Evolutionary conservation across 2,329 filamentous ascomycete genomes (phyloP).

Genomic region (Neospermospora avenae): DNA sequence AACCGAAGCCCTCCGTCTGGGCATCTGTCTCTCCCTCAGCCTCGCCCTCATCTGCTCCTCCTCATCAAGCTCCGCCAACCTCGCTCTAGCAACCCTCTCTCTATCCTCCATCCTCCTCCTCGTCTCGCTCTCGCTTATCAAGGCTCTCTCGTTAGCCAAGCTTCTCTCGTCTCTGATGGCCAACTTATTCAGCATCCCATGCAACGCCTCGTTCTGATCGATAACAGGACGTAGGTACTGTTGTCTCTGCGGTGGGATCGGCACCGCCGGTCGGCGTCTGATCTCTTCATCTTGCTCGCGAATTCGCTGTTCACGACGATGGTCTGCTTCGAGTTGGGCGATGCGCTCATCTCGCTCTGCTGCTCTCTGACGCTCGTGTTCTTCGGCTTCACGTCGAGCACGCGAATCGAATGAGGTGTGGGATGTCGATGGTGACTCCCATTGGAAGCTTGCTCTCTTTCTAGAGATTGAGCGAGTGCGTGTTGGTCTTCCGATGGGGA

Average conservation of each 20-base stretch:
- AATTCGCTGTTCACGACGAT: constrained; percentile 23
- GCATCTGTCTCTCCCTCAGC: constrained; percentile 27
- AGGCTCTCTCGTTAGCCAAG: constrained; percentile 14
- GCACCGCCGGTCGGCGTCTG: constrained; percentile 27
- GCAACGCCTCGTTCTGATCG: constrained; percentile 20
- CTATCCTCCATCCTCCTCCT: constrained; percentile 18
- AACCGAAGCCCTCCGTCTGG: constrained; percentile 23
- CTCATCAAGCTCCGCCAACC: constrained; percentile 16
- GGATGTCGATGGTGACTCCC: constrained; percentile 26
- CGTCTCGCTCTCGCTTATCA: constrained; percentile 14
- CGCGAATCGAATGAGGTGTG: constrained; percentile 26
- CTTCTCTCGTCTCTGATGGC: constrained; percentile 10
- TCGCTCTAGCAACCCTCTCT: constrained; percentile 9
- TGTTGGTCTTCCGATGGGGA: not conserved
- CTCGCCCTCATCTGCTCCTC: constrained; percentile 26
- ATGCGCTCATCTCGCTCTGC: constrained; percentile 17
- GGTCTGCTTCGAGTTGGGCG: constrained; percentile 16
- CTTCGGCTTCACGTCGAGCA: constrained; percentile 15
- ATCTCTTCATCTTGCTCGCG: constrained; percentile 32
- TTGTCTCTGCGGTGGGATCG: constrained; percentile 19
- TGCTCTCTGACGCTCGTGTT: constrained; percentile 9
- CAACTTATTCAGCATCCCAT: constrained; percentile 21
- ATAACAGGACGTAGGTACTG: constrained; percentile 21
- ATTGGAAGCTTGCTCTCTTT: constrained; percentile 10
- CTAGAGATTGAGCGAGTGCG: constrained; percentile 15